phyloP scores from a whole-genome alignment of 2,329 filamentous ascomycete genomes.

The Colletotrichum melonis region DNA sequence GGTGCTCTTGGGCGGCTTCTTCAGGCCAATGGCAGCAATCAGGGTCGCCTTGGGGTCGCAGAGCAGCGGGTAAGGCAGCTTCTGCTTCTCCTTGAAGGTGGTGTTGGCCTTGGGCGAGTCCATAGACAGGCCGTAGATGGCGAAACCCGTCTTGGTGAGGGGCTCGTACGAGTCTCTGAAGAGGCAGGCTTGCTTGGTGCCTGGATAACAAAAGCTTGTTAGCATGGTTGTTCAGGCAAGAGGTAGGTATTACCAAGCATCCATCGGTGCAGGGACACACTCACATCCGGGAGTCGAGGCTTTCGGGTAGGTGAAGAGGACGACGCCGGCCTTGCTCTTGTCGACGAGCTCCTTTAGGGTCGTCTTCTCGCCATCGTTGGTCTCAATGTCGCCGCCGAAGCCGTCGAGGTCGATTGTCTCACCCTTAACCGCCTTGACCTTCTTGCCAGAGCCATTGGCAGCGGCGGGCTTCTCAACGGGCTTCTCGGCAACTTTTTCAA shows the following conservation, averaged over 20 bases:
- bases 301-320: conserved; percentile 95
- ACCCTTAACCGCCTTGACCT: conserved; percentile 62
- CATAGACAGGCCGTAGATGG: conserved; percentile 89
- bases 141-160: conserved; percentile 81
- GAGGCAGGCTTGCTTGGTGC: conserved; percentile 91
- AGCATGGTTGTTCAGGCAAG: not conserved
- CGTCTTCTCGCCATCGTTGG: conserved; percentile 84
- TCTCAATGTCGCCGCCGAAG: conserved; percentile 81
- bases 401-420: conserved; percentile 66
- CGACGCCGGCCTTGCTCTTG: conserved; percentile 85
- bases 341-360: conserved; percentile 84
- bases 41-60: conserved; percentile 82
- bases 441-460: conserved; percentile 48
- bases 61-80: conserved; percentile 86
- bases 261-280: conserved; percentile 45
- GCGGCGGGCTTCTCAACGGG: conserved; percentile 44
- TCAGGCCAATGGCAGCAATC: conserved; percentile 88
- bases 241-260: not conserved
- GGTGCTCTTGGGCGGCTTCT: conserved; percentile 85
- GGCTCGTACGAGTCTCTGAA: conserved; percentile 88
- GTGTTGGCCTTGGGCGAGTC: conserved; percentile 94
- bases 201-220: conserved; percentile 56
- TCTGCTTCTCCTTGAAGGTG: conserved; percentile 91
- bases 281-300: conserved; percentile 95
- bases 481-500: conserved; percentile 46